Percentiles rank a stretch among this genome's conserved stretches.
phyloP scores from a whole-genome alignment of 441 rosid species.

The Corymbia calophylla region DNA sequence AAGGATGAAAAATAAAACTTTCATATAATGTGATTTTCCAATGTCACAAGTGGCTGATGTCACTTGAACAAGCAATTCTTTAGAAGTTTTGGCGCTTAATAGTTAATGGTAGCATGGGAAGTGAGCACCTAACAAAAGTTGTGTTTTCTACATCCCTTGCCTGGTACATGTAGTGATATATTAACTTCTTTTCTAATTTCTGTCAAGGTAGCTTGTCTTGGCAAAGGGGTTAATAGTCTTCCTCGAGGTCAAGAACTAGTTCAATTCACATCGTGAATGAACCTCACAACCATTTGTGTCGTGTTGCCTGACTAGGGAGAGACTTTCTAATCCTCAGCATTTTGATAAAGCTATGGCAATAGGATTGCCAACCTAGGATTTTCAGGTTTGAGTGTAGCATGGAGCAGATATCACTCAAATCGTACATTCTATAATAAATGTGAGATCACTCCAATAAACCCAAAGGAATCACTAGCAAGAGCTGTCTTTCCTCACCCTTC shows the following conservation, averaged over 20 bases:
- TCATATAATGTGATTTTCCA: not conserved
- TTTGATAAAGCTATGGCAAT: not conserved
- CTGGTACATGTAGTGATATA: not conserved
- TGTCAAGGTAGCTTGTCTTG: rapidly evolving
- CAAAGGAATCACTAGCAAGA: too few relatives aligned
- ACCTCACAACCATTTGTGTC: not conserved
- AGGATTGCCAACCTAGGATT: rapidly evolving
- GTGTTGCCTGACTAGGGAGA: rapidly evolving
- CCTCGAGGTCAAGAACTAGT: not conserved
- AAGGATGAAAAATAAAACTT: not conserved
- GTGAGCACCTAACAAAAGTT: not conserved
- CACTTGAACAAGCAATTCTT: not conserved
- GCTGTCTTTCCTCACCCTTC: not conserved
- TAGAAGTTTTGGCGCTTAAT: not conserved
- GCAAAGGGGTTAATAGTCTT: not conserved
- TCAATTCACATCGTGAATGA: not conserved
- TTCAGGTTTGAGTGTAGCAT: rapidly evolving
- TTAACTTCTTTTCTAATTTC: not conserved
- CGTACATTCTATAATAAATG: not conserved
- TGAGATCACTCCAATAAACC: rapidly evolving
- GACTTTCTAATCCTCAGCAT: rapidly evolving
- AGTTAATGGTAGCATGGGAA: not conserved
- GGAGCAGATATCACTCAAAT: rapidly evolving
- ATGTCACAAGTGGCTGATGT: not conserved
- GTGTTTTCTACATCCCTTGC: not conserved